A percentile compares a stretch with the other conserved stretches of the same genome.
Evolutionary conservation across 306 rosid species (phyloP).

Genomic region (Dalbergia oliveri): DNA sequence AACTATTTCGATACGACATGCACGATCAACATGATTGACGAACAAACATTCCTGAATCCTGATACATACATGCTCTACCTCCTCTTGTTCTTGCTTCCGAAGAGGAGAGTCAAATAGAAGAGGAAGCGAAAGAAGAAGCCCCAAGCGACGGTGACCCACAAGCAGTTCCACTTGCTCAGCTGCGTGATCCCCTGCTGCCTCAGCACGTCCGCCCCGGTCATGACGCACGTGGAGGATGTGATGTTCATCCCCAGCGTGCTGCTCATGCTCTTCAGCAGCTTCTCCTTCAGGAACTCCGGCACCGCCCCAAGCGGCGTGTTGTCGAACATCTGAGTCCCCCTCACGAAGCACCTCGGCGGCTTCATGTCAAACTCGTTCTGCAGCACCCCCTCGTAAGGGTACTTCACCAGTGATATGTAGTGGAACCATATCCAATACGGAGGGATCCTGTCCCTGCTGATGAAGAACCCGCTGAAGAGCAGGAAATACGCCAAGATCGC

Average conservation of each 20-base stretch:
- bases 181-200: conserved; percentile 81
- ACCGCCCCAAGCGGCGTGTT: conserved; percentile 67
- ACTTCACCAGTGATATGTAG: conserved; percentile 81
- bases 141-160: conserved; percentile 81
- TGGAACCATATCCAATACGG: conserved; percentile 92
- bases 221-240: conserved; percentile 69
- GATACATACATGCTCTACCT: conserved; percentile 14
- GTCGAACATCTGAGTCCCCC: conserved; percentile 86
- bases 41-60: no score
- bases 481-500: conserved; percentile 84
- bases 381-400: conserved; percentile 86
- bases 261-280: conserved; percentile 74
- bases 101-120: conserved; percentile 67
- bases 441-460: conserved; percentile 78
- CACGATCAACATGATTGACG: no score
- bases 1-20: background rate
- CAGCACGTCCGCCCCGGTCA: conserved; percentile 74
- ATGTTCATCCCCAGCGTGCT: conserved; percentile 66
- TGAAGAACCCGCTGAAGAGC: conserved; percentile 92
- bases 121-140: conserved; percentile 84
- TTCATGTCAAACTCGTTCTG: conserved; percentile 70
- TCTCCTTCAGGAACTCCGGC: conserved; percentile 57
- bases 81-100: conserved; percentile 88
- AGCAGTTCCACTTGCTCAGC: conserved; percentile 77
- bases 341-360: conserved; percentile 66